Evolutionary conservation across 257 asterid genomes (phyloP).

Genomic region (Nicotiana knightiana): DNA sequence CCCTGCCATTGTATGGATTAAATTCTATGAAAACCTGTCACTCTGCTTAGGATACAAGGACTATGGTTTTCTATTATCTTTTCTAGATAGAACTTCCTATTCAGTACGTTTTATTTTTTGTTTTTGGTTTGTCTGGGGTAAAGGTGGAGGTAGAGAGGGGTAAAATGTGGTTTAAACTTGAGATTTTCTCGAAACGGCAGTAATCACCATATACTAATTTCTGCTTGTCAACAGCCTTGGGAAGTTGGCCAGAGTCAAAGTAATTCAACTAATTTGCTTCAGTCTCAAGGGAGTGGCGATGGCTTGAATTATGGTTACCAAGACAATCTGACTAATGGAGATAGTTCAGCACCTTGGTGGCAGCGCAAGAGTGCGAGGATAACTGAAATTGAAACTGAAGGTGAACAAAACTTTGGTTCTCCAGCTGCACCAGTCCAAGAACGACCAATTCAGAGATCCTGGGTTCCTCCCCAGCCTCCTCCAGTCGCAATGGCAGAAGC

Average conservation of each 20-base stretch:
- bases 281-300: constrained; percentile 36
- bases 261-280: constrained; percentile 34
- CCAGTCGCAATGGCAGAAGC: constrained; percentile 93
- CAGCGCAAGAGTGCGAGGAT: constrained; percentile 51
- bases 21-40: not conserved
- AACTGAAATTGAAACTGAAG: constrained; percentile 53
- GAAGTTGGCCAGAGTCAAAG: constrained; percentile 54
- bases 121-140: not conserved
- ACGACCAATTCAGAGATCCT: constrained; percentile 52
- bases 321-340: constrained; percentile 45
- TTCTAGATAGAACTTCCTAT: not conserved
- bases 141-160: not conserved
- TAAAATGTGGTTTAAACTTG: not conserved
- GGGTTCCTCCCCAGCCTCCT: constrained; percentile 99
- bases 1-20: not conserved
- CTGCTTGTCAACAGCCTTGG: constrained; percentile 73
- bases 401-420: constrained; percentile 36
- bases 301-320: constrained; percentile 23
- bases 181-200: not conserved
- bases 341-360: constrained; percentile 49
- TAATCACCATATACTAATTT: not conserved
- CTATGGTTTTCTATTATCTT: not conserved
- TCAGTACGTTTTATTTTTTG: not conserved
- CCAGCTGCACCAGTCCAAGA: constrained; percentile 24
- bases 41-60: not conserved